These are phyloP conservation scores for Lasiodiplodia sp. DNA, from an alignment of 2,329 filamentous ascomycete species.

Conservation along the genomic window DNA sequence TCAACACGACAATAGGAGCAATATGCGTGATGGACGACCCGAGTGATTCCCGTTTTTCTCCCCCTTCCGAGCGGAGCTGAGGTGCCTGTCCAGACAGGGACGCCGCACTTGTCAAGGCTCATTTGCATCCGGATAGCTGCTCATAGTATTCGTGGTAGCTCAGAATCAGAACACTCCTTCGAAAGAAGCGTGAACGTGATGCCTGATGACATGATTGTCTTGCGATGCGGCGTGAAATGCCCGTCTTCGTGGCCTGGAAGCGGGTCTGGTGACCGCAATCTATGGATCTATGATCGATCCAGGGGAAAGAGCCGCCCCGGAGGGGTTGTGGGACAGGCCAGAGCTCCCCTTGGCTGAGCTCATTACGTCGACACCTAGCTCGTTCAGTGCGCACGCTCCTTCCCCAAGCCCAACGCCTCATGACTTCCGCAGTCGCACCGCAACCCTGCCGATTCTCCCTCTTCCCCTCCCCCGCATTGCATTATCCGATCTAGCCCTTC, in stretches of 20 bases:
- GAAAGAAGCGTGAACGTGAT: not conserved
- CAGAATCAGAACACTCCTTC: not conserved
- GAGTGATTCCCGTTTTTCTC: not conserved
- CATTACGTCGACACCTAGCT: not conserved
- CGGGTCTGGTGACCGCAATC: slow-evolving; percentile 6
- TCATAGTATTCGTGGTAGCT: not conserved
- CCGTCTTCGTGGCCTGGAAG: not conserved
- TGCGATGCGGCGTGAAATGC: not conserved
- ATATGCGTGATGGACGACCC: not conserved
- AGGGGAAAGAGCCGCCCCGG: not conserved
- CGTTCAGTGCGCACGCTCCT: not conserved
- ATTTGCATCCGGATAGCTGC: not conserved
- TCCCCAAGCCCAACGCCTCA: not conserved
- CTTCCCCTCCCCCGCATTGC: not conserved
- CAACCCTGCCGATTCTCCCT: not conserved
- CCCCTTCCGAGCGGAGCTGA: not conserved
- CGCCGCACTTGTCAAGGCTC: not conserved
- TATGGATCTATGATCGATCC: slow-evolving; percentile 2
- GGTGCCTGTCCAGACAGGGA: not conserved
- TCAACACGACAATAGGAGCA: not conserved
- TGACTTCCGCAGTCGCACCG: slow-evolving; percentile 1
- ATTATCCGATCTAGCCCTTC: not conserved
- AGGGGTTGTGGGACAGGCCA: not conserved
- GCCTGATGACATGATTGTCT: not conserved
- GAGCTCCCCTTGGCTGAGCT: slow-evolving; percentile 14